Base-by-base conservation (phyloP, 2,329 filamentous ascomycete genomes). In the Waltergamsia citrina region DNA sequence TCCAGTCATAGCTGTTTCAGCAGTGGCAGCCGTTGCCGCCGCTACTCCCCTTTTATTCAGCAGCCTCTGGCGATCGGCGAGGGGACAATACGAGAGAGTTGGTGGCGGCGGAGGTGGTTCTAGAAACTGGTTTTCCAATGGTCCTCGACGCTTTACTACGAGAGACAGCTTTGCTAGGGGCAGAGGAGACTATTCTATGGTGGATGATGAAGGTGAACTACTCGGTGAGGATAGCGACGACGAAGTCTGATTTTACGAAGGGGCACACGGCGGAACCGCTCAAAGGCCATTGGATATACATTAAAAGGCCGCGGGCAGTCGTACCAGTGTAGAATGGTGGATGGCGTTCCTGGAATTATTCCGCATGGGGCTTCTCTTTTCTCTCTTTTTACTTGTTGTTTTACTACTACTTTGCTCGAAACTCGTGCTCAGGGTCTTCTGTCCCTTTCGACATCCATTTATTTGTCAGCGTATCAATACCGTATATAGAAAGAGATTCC, bases 191-290 rank as follows among this genome's bases (percentile, higher is more conserved):
- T 96, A 96, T 56, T 76, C 80, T 12, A 72, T 81, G 48, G 86
- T 94, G 33, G 87, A 94, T 48, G 92, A 96, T 52, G 92, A 96
- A 55, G 90, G 90, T 32, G 90, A 96, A 64, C 63, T 98, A 45
- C 62, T 98, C 23, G 92, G 92, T 1, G 90, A 95, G 45, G 88
- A 94, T 39, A 87, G 86, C 45, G 90, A 95, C 43, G 87, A 95
- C 51, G 90, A 95, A 41, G 83, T 81, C 25, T 63, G 43, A 55
- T 12, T 15, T n/a, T 15, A 27, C 25, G 6, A 15, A 12, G 20
- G n/a, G 28, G 14, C 18, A 31, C 6, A 7, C 29, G 20, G 14
- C 10, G 16, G 9, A 25, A n/a, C 9, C 23, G 23, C 9, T 9
- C n/a, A 25, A n/a, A n/a, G 28, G n/a, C 6, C 7, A 11, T 17